Percentiles rank a stretch among this genome's conserved stretches.
These are phyloP conservation scores for Ceratocystiopsis sp. DNA, from an alignment of 2,329 filamentous ascomycete genomes.

Conservation along the genomic window DNA sequence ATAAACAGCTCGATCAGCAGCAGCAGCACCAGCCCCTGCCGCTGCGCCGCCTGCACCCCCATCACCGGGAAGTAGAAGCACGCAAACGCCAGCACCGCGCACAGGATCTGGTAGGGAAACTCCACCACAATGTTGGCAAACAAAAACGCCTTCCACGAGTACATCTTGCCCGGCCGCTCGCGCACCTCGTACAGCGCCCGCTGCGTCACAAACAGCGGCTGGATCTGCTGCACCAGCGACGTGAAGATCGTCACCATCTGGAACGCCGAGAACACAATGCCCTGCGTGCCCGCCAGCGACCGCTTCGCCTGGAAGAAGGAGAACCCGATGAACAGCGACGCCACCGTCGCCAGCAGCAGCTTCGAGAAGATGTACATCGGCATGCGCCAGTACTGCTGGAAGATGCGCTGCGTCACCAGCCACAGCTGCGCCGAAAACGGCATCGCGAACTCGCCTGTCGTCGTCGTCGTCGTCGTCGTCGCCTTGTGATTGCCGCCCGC, in stretches of 20 bases:
- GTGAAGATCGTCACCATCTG: conserved; percentile 70
- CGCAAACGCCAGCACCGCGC: conserved; percentile 45
- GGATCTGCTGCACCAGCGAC: conserved; percentile 59
- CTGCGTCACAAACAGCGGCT: conserved; percentile 73
- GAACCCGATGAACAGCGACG: conserved; percentile 65
- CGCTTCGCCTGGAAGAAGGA: conserved; percentile 58
- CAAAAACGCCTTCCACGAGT: conserved; percentile 75
- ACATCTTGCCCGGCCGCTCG: conserved; percentile 68
- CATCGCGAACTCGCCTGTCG: conserved; percentile 61
- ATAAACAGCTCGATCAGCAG: conserved; percentile 49
- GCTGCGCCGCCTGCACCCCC: conserved; percentile 27
- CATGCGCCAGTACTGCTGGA: conserved; percentile 83
- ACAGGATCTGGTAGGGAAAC: conserved; percentile 65
- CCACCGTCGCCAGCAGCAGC: conserved; percentile 43
- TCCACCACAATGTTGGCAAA: conserved; percentile 69
- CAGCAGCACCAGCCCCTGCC: conserved; percentile 48
- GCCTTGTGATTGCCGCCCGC: conserved; percentile 21
- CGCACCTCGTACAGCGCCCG: conserved; percentile 69
- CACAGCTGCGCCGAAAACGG: conserved; percentile 51
- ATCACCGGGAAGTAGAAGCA: conserved; percentile 76
- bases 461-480: conserved; percentile 2
- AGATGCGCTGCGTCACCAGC: conserved; percentile 56
- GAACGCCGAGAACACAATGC: conserved; percentile 75
- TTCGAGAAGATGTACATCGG: conserved; percentile 84
- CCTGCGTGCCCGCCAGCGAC: conserved; percentile 61